These are phyloP conservation scores for Boletus sp. DNA, from an alignment of 1,284 basidiomycete species.

Conservation along the genomic window DNA sequence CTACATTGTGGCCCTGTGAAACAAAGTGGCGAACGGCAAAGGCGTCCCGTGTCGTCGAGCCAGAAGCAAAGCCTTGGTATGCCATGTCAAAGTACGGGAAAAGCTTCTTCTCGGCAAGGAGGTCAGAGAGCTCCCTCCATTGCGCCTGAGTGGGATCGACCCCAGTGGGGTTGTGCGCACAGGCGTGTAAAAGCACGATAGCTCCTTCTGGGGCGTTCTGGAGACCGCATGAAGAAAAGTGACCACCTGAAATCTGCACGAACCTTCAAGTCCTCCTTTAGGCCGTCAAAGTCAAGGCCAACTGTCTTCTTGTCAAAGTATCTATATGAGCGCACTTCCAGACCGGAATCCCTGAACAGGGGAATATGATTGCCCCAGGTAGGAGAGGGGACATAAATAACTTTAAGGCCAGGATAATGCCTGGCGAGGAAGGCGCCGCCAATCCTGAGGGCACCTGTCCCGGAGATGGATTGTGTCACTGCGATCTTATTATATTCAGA, in stretches of 20 bases:
- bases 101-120: slow-evolving; percentile 82
- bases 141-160: slow-evolving; percentile 93
- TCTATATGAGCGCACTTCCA: slow-evolving; percentile 89
- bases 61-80: slow-evolving; percentile 94
- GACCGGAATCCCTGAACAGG: slow-evolving; percentile 84
- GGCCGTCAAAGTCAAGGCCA: slow-evolving; percentile 88
- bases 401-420: slow-evolving; percentile 85
- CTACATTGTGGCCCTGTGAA: slow-evolving; percentile 80
- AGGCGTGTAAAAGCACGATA: slow-evolving; percentile 86
- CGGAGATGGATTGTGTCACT: slow-evolving; percentile 94
- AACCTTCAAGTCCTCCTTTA: slow-evolving; percentile 84
- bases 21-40: slow-evolving; percentile 96
- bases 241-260: slow-evolving; percentile 19
- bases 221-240: slow-evolving; percentile 3
- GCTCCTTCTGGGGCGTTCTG: slow-evolving; percentile 75
- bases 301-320: slow-evolving; percentile 96
- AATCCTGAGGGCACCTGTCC: slow-evolving; percentile 96
- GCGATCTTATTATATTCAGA: slow-evolving; percentile 62
- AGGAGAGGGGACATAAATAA: slow-evolving; percentile 90
- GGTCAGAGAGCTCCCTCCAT: slow-evolving; percentile 89
- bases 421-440: slow-evolving; percentile 91
- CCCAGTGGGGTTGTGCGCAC: slow-evolving; percentile 98
- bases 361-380: slow-evolving; percentile 98
- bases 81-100: slow-evolving; percentile 98
- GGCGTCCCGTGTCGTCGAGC: slow-evolving; percentile 84